These are phyloP conservation scores for Dictyostelium brefeldianum DNA, from an alignment of 78 protist species.

Conservation along the genomic window DNA sequence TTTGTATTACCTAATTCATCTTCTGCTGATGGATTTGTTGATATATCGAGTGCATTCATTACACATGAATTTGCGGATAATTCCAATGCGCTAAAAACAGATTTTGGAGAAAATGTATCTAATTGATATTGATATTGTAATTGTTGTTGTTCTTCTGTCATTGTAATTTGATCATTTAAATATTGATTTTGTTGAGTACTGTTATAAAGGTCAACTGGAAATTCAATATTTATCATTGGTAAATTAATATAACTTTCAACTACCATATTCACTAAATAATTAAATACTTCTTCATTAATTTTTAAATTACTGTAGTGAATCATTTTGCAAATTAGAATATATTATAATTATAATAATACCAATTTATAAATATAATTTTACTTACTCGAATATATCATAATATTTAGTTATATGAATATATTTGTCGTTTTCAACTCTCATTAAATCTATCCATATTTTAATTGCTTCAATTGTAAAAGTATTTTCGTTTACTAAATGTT, in stretches of 20 bases:
- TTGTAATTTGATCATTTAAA: neutral
- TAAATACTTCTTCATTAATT: neutral
- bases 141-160: neutral
- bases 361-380: neutral
- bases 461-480: neutral
- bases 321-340: neutral
- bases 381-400: conserved; percentile 56
- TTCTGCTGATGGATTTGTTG: neutral
- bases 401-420: conserved; percentile 15
- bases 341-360: neutral
- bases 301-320: conserved; percentile 26
- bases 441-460: conserved; percentile 40
- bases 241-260: neutral
- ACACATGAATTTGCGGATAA: conserved; percentile 1
- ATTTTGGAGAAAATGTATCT: conserved; percentile 14
- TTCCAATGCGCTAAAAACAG: conserved; percentile 1
- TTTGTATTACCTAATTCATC: neutral
- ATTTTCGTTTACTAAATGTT: conserved; percentile 1
- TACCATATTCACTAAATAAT: neutral
- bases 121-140: neutral
- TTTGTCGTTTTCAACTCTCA: conserved; percentile 25
- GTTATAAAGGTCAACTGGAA: neutral
- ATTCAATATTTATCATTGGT: conserved; percentile 3
- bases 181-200: conserved; percentile 15
- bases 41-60: neutral